Evolutionary conservation across 1,284 basidiomycete genomes (phyloP).

Genomic region (Naganishia sp.): DNA sequence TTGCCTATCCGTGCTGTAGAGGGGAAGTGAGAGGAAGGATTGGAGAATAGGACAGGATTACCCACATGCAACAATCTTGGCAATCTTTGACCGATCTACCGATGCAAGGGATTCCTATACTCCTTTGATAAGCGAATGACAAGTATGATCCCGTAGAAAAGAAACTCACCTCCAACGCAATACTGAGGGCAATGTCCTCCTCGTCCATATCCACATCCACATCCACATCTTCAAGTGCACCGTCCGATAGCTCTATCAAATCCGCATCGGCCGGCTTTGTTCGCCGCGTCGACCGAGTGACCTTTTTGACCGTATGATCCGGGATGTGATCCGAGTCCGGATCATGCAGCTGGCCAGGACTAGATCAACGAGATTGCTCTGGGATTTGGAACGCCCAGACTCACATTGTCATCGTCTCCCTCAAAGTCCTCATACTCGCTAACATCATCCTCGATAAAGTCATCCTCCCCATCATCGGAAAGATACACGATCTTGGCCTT

Average conservation of each 20-base stretch:
- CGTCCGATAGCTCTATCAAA: constrained; percentile 1
- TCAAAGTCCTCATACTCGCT: constrained; percentile 30
- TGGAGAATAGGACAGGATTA: background rate
- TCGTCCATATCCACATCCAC: constrained; percentile 5
- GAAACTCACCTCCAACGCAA: constrained; percentile 16
- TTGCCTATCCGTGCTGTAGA: constrained; percentile 8
- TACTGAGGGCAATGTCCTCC: constrained; percentile 20
- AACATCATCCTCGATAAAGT: constrained; percentile 15
- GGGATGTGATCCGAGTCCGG: constrained; percentile 12
- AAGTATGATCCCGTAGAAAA: no score
- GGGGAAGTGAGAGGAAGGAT: background rate
- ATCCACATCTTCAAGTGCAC: no score
- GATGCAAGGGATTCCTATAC: constrained; percentile 12
- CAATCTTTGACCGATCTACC: constrained; percentile 20
- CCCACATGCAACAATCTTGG: constrained; percentile 14
- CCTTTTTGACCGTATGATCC: constrained; percentile 23
- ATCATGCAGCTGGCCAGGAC: constrained; percentile 11
- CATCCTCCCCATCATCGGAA: constrained; percentile 17
- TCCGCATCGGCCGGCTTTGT: constrained; percentile 14
- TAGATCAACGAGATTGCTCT: background rate
- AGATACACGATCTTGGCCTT: constrained; percentile 18
- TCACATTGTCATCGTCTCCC: constrained; percentile 28
- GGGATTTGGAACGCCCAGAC: background rate
- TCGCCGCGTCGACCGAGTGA: constrained; percentile 1
- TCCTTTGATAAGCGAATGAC: background rate